Evolutionary conservation across 23 red algal species (phyloP).

Genomic region (Gracilariopsis chorda): DNA sequence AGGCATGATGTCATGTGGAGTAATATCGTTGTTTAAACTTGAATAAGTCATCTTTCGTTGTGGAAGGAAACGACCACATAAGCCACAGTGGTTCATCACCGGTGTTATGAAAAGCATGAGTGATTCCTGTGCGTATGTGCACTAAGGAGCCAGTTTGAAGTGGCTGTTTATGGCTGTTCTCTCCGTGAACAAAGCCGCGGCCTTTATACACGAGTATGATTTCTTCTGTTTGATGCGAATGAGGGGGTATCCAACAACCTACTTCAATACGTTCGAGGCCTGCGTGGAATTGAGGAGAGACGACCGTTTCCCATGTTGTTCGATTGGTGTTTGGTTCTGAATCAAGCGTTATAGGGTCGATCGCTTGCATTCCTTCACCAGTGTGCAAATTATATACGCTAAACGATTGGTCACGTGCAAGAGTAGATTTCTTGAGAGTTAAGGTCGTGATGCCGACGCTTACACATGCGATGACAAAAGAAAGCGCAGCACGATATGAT

Average conservation of each 20-base stretch:
- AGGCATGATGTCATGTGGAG: neutral
- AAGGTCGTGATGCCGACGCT: neutral
- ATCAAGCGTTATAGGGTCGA: neutral
- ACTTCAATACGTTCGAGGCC: conserved; percentile 29
- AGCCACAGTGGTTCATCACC: conserved; percentile 16
- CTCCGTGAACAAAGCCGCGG: neutral
- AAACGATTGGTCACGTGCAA: neutral
- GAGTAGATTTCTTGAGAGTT: neutral
- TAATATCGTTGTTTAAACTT: conserved; percentile 21
- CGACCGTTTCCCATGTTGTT: conserved; percentile 28
- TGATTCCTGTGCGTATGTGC: neutral
- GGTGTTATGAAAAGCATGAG: conserved; percentile 28
- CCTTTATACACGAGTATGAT: conserved; percentile 25
- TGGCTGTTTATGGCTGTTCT: neutral
- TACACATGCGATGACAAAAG: neutral
- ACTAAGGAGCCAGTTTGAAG: neutral
- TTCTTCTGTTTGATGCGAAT: conserved; percentile 32
- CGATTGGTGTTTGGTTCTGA: conserved; percentile 17
- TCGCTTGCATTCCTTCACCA: neutral
- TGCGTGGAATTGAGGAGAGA: neutral
- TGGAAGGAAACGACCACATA: conserved; percentile 16
- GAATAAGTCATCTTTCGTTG: neutral
- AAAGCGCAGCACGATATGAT: neutral
- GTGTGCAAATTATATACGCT: neutral
- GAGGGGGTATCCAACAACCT: conserved; percentile 21